phyloP scores from a whole-genome alignment of 768 basidiomycete species.

The Leucocoprinus sp. region DNA sequence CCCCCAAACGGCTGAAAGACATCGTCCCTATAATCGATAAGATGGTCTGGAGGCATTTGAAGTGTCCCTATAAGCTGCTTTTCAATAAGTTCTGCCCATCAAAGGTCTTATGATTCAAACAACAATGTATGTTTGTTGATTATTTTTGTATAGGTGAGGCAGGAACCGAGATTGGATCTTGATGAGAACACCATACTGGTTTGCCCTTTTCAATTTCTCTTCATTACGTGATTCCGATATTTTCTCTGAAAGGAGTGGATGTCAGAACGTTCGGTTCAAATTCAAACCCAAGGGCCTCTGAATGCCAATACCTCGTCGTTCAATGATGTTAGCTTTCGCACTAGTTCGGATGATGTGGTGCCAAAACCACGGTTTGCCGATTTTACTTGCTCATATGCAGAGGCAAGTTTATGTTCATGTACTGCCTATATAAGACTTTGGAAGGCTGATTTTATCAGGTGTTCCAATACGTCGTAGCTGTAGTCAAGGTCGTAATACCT shows the following conservation, averaged over 20 bases:
- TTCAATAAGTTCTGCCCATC: slow-evolving; percentile 65
- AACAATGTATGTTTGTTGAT: neutral
- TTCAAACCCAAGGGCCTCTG: slow-evolving; percentile 43
- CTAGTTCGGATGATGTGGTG: slow-evolving; percentile 39
- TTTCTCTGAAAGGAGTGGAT: slow-evolving; percentile 52
- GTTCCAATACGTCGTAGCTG: slow-evolving; percentile 51
- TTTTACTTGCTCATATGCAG: slow-evolving; percentile 55
- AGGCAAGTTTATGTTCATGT: slow-evolving; percentile 34
- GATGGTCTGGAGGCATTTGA: slow-evolving; percentile 58
- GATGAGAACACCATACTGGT: slow-evolving; percentile 64
- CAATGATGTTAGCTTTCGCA: slow-evolving; percentile 42
- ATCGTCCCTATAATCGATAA: slow-evolving; percentile 47
- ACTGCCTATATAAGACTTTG: neutral
- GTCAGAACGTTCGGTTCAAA: slow-evolving; percentile 54
- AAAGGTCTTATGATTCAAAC: slow-evolving; percentile 39
- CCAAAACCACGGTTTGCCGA: slow-evolving; percentile 75
- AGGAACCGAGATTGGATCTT: slow-evolving; percentile 31
- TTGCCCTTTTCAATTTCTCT: slow-evolving; percentile 8
- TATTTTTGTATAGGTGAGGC: slow-evolving; percentile 26
- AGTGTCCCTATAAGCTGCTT: slow-evolving; percentile 63
- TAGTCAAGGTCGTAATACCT: slow-evolving; percentile 67
- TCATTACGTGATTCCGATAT: neutral
- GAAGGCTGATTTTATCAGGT: slow-evolving; percentile 37
- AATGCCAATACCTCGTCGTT: slow-evolving; percentile 34
- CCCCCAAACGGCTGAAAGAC: slow-evolving; percentile 63